Evolutionary conservation across 768 basidiomycete genomes (phyloP), one percentile per base, ranked within the genome.

Genomic region (Kwoniella bestiolae): DNA sequence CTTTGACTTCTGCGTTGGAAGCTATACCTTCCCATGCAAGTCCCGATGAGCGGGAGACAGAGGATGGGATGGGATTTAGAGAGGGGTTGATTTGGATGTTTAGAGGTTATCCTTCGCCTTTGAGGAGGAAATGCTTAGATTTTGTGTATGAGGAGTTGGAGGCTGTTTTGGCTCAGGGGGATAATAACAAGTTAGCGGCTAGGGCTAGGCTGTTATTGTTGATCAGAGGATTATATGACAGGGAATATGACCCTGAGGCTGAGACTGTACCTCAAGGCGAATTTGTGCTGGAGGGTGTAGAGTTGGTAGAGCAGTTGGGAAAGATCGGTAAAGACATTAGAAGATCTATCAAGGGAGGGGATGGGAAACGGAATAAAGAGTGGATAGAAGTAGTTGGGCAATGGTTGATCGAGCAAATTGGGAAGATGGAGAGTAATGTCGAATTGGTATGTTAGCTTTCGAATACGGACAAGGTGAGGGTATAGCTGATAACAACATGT

Each of bases 291-390:
- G 80, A 80, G 3, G 87, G 87, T 44, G 83, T 83, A 31, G 79
- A 80, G 26, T 84, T 90, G 65, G 85, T 88, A 7, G 87, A 88
- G 60, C 84, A 82, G n/a, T 81, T 87, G 70, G 84, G 83, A 53
- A 69, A 67, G 25, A 84, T 83, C 29, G 83, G 89, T 66, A 84
- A 83, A 34, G 83, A 83, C 66, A 90, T 82, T 82, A 85, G 68
- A 78, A 82, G 71, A 68, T 73, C 53, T 51, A 60, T 63, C 56
- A 79, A 68, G 56, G 38, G 56, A 52, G 57, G 32, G 34, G 28
- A 21, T 5, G 32, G 66, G 66, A n/a, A n/a, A n/a, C 60, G 55
- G 11, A 56, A 66, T 25, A 21, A 29, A 18, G 68, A 53, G 2
- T 76, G 77, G 69, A 53, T 81, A 52, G 75, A 80, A 35, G 69